A percentile compares a stretch with the other conserved stretches of the same genome.
These are phyloP conservation scores for Hydnomerulius pinastri DNA, from an alignment of 768 basidiomycete species.

Conservation along the genomic window DNA sequence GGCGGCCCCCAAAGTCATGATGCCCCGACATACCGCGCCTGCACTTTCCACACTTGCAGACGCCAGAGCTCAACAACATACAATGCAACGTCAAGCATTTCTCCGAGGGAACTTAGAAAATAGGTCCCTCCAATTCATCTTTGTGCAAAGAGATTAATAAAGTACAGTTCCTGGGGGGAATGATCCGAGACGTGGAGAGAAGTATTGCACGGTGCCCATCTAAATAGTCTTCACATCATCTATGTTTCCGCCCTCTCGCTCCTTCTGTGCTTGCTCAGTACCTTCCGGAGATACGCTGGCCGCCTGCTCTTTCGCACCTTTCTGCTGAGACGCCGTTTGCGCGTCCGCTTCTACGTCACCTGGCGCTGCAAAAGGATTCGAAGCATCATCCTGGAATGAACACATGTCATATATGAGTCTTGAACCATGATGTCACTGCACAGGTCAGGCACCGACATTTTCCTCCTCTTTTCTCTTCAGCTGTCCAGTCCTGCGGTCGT, in stretches of 20 bases:
- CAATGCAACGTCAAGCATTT: too few species aligned
- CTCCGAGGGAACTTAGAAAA: too few species aligned
- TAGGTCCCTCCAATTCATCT: too few species aligned
- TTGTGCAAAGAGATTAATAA: too few species aligned
- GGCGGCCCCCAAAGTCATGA: too few species aligned
- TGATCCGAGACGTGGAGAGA: too few species aligned
- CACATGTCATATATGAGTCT: not conserved
- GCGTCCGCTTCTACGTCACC: not conserved
- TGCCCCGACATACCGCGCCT: too few species aligned
- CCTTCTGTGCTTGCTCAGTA: not conserved
- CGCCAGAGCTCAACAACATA: too few species aligned
- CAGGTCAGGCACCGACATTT: constrained; percentile 12
- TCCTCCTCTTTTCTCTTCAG: constrained; percentile 38
- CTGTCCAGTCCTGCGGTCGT: constrained; percentile 41
- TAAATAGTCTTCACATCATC: too few species aligned
- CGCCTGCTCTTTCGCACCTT: not conserved
- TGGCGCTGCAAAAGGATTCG: constrained; percentile 3
- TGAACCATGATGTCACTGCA: not conserved
- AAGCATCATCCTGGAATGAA: constrained; percentile 2
- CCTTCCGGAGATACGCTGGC: not conserved
- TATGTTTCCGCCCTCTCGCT: not conserved
- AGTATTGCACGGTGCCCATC: too few species aligned
- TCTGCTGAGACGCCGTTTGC: not conserved
- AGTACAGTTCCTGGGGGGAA: too few species aligned
- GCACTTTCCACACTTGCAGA: too few species aligned